These are phyloP conservation scores for Leersia perrieri DNA, from an alignment of 176 grass and related monocot species.

Conservation along the genomic window DNA sequence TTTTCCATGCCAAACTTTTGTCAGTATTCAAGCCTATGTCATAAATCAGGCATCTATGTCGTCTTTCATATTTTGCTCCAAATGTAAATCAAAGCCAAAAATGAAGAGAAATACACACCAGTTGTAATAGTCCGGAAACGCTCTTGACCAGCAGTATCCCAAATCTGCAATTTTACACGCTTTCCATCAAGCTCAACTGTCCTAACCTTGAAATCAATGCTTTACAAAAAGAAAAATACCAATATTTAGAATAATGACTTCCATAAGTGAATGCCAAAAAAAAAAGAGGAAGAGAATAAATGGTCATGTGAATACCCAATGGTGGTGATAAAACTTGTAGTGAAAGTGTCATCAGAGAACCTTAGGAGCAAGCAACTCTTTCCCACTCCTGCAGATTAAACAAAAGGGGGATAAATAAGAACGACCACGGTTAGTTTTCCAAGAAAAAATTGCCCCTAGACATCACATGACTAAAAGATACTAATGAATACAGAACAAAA, in stretches of 20 bases:
- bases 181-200: conserved; percentile 88
- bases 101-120: conserved; percentile 34
- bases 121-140: conserved; percentile 91
- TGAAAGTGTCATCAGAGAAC: conserved; percentile 68
- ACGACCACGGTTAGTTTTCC: neutral
- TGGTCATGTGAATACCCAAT: conserved; percentile 33
- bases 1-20: neutral
- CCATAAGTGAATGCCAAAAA: conserved; percentile 10
- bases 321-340: conserved; percentile 69
- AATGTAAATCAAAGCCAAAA: neutral
- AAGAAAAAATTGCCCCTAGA: neutral
- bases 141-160: conserved; percentile 94
- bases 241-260: conserved; percentile 12
- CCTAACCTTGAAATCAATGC: conserved; percentile 92
- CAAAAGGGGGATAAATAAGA: conserved; percentile 6
- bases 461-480: neutral
- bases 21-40: neutral
- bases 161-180: conserved; percentile 87
- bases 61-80: neutral
- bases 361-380: conserved; percentile 69
- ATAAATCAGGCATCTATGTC: neutral
- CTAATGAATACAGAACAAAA: neutral
- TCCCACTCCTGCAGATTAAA: conserved; percentile 52
- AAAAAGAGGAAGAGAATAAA: neutral
- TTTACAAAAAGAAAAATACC: conserved; percentile 23